These are phyloP conservation scores for Rhytidhysteron rufulum DNA, from an alignment of 2,329 filamentous ascomycete species.

Conservation along the genomic window DNA sequence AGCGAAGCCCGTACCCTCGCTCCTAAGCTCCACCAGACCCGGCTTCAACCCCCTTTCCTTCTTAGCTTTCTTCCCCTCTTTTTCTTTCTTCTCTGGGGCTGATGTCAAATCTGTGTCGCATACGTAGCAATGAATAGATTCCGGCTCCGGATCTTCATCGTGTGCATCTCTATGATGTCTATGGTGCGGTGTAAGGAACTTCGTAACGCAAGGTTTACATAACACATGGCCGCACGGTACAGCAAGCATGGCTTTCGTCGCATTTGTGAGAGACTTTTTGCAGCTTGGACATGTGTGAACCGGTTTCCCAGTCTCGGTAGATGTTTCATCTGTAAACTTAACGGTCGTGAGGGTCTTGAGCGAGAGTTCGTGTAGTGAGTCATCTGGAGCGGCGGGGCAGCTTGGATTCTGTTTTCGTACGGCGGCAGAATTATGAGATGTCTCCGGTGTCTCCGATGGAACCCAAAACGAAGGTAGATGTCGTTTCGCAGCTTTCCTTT, in stretches of 20 bases:
- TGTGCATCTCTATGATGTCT: slow-evolving; percentile 49
- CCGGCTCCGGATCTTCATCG: slow-evolving; percentile 50
- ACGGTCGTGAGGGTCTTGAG: slow-evolving; percentile 74
- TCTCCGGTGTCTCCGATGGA: slow-evolving; percentile 70
- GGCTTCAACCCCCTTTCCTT: slow-evolving; percentile 59
- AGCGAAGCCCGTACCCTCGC: slow-evolving; percentile 90
- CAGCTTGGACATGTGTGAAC: slow-evolving; percentile 75
- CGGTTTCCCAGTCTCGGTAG: slow-evolving; percentile 46
- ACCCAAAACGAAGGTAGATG: slow-evolving; percentile 89
- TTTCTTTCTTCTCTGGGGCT: slow-evolving; percentile 15
- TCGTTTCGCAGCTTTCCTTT: slow-evolving; percentile 63
- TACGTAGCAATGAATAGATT: slow-evolving; percentile 71
- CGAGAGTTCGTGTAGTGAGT: slow-evolving; percentile 68
- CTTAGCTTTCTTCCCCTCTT: slow-evolving; percentile 26
- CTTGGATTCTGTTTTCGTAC: slow-evolving; percentile 62
- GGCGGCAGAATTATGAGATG: slow-evolving; percentile 43
- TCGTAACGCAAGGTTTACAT: slow-evolving; percentile 77
- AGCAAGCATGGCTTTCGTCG: slow-evolving; percentile 74
- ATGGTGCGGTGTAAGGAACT: slow-evolving; percentile 62
- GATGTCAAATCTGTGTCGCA: slow-evolving; percentile 73
- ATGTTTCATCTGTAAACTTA: slow-evolving; percentile 69
- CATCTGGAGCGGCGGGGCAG: slow-evolving; percentile 69
- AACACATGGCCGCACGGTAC: slow-evolving; percentile 90
- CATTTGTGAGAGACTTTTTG: slow-evolving; percentile 76
- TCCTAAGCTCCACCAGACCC: slow-evolving; percentile 74